Conservation (phyloP, 2,329 filamentous ascomycete genomes). For the Dichotomopilus funicola region DNA sequence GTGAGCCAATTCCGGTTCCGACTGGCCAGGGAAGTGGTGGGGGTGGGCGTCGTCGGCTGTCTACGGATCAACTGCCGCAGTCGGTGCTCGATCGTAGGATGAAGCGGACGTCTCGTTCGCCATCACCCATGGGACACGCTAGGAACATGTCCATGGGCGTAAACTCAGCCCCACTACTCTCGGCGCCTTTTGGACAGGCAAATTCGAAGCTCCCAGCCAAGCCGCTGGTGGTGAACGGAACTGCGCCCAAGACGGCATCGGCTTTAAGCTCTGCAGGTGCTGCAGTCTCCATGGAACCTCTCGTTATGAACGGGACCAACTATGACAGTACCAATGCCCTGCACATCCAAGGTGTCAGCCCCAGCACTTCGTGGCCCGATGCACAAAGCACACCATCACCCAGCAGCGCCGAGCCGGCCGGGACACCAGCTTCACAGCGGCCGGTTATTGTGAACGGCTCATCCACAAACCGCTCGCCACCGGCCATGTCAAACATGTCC, state of each 20-base stretch:
- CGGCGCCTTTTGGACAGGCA: constrained; percentile 33
- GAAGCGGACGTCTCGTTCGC: constrained; percentile 48
- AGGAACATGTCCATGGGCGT: constrained; percentile 39
- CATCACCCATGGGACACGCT: constrained; percentile 48
- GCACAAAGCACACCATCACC: constrained; percentile 19
- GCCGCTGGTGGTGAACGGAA: constrained; percentile 39
- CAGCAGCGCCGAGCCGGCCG: constrained; percentile 21
- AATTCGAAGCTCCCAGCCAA: constrained; percentile 31
- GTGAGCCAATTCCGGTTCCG: constrained; percentile 36
- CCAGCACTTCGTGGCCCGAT: constrained; percentile 21
- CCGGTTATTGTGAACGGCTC: constrained; percentile 46
- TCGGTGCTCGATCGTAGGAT: constrained; percentile 48
- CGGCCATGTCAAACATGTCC: background rate
- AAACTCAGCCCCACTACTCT: constrained; percentile 35
- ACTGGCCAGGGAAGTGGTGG: constrained; percentile 26
- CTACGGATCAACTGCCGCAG: constrained; percentile 49
- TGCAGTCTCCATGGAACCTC: constrained; percentile 24
- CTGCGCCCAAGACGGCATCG: constrained; percentile 28
- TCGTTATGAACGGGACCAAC: constrained; percentile 25
- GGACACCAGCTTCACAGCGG: constrained; percentile 32
- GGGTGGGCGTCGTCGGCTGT: constrained; percentile 38
- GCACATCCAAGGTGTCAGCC: constrained; percentile 30
- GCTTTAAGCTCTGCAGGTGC: constrained; percentile 25
- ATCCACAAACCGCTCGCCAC: constrained; percentile 19
- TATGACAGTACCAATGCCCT: constrained; percentile 32